Conservation (phyloP, 2,329 filamentous ascomycete species). For the Exophiala oligosperma region DNA sequence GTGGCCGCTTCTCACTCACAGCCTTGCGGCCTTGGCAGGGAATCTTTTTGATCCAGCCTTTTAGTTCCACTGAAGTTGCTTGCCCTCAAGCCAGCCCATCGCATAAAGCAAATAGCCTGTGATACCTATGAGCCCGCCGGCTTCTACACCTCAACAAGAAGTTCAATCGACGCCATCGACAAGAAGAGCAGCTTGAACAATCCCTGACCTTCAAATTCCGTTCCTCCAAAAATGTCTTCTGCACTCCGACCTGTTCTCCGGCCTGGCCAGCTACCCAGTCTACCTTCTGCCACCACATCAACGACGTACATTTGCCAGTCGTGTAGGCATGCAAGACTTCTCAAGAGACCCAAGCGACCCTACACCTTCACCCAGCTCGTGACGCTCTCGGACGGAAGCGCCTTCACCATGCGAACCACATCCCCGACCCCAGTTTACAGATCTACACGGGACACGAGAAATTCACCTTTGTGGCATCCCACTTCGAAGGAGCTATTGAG, state of each 20-base stretch:
- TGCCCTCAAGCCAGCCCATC: no score
- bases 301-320: slow-evolving; percentile 56
- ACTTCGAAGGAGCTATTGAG: slow-evolving; percentile 76
- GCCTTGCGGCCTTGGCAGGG: no score
- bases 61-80: no score
- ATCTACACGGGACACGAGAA: slow-evolving; percentile 79
- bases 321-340: slow-evolving; percentile 78
- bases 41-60: no score
- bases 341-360: slow-evolving; percentile 83
- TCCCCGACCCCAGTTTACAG: slow-evolving; percentile 58
- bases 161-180: no score
- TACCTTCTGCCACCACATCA: slow-evolving; percentile 22
- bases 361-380: slow-evolving; percentile 98
- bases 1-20: no score
- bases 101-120: no score
- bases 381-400: slow-evolving; percentile 85
- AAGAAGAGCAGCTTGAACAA: neutral
- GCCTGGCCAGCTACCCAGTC: slow-evolving; percentile 22
- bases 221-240: slow-evolving; percentile 12
- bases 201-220: neutral
- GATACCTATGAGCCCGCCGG: no score
- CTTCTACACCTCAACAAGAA: no score
- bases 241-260: slow-evolving; percentile 28
- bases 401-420: slow-evolving; percentile 59
- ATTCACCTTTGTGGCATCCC: slow-evolving; percentile 90